Percentiles rank a stretch among this genome's conserved stretches.
Conservation (phyloP, 2,329 filamentous ascomycete species). For the Colletotrichum horii region DNA sequence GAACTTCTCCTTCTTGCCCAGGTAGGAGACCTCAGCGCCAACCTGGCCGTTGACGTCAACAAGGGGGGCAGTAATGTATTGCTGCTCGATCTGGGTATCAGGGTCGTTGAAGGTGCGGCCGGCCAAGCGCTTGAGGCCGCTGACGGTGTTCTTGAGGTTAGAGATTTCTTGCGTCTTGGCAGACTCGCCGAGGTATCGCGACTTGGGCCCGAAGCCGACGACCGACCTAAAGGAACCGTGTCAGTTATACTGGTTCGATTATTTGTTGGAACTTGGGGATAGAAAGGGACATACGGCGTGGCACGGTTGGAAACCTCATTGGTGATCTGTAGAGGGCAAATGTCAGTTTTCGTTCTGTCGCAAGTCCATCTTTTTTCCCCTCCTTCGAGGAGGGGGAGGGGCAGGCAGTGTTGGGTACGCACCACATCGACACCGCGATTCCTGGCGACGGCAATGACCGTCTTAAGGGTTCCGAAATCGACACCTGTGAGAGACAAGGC, state of each 20-base stretch:
- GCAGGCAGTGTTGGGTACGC: conserved; percentile 53
- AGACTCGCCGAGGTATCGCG: conserved; percentile 90
- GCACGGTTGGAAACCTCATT: conserved; percentile 99
- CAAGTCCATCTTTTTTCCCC: background rate
- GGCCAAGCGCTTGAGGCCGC: conserved; percentile 88
- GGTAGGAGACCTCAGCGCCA: conserved; percentile 90
- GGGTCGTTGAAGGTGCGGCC: conserved; percentile 88
- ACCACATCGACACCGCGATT: conserved; percentile 99
- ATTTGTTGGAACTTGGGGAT: conserved; percentile 2
- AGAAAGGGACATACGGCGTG: conserved; percentile 80
- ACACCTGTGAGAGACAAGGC: conserved; percentile 61
- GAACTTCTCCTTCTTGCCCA: conserved; percentile 95
- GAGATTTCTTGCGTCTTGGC: conserved; percentile 99
- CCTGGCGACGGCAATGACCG: conserved; percentile 94
- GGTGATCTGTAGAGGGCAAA: conserved; percentile 72
- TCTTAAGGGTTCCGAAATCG: conserved; percentile 96
- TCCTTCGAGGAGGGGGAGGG: conserved; percentile 4
- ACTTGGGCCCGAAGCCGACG: conserved; percentile 93
- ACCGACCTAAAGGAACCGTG: conserved; percentile 68
- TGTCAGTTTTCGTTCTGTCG: conserved; percentile 17
- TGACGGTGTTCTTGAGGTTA: conserved; percentile 98
- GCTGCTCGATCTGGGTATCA: conserved; percentile 90
- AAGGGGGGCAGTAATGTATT: conserved; percentile 85
- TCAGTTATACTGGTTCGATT: conserved; percentile 20
- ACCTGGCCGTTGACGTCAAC: conserved; percentile 93